Base-by-base conservation (phyloP, 352 stramenopile genomes). In the Globisporangium nunn region DNA sequence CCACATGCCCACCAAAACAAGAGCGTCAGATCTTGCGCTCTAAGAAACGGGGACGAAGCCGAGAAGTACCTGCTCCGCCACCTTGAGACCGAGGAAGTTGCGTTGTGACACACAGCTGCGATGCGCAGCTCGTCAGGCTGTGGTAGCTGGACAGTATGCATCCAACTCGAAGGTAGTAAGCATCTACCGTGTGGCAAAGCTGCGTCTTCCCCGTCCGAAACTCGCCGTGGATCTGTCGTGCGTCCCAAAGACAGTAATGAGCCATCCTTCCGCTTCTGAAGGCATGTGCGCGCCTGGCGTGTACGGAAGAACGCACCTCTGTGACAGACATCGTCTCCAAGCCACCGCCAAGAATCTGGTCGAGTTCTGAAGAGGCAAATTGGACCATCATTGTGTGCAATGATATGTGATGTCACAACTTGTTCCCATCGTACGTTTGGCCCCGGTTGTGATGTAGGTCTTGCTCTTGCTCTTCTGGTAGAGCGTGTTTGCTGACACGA, bases 181-280 rank as follows among this genome's bases (percentile, higher is more conserved):
- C 39, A 30, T 6, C 12, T 78, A 89, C 81, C 41, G 93, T 98
- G 66, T 97, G 93, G 43, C 85, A 93, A 17, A 98, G 71, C 61
- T 98, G 93, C 1, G 93, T 98, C 66, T 98, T 98, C 23, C 93
- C 94, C 17, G 93, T 98, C 17, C 94, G 75, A 62, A 97, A 98
- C 61, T 98, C 93, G 17, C 93, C 89, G 53, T 93, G 91, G 55
- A 96, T 74, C 85, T 96, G 12, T 33, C 33, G 33, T 11, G 33
- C 6, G 33, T 37, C 6, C 10, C 33, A 37, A 37, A 37, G 6
- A 8, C 5, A 43, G 39, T 5, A 43, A 8, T 43, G 39, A 17
- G 23, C 23, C 23, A 23, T 23, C 0, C 23, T 23, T 23, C 23
- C 23, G 23, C 23, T 23, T 23, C 23, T 23, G 23, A 23, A 23